Evolutionary conservation across 352 stramenopile genomes (phyloP), one percentile per base, ranked within the genome.

Genomic region (Thalassiosira hispida): DNA sequence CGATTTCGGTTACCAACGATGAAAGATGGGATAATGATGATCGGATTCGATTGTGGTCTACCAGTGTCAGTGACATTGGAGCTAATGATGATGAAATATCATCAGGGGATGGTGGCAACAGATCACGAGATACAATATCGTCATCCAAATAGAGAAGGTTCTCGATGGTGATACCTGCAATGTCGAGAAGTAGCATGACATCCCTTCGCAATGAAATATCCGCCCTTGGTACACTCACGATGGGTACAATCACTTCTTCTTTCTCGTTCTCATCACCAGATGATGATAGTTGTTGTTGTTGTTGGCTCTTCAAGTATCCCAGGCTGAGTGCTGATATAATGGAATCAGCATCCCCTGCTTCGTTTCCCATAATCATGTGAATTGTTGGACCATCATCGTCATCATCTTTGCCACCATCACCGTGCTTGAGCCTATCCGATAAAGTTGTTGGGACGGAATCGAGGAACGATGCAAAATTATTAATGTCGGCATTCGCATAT

Each of bases 301-400:
- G 38, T 60, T 49, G 53, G 20, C 23, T 20, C 18, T 1, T 6
- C 8, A 90, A 60, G 68, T 89, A 91, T 20, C 77, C 82, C n/a
- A 85, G 53, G 6, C 47, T 60, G 33, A 93, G 61, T 12, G 88
- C 66, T 27, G 82, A 91, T 49, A 92, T 53, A 46, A 93, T 89
- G 12, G 77, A 89, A 65, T 93, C 88, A 0, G 88, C 84, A 85
- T 93, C 88, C 16, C 82, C 88, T n/a, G 88, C 88, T 68, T 86
- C 74, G 71, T 93, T 93, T 18, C 88, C 88, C 3, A 91, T 81
- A 9, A 79, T 74, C 6, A 91, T 20, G 20, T 86, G 70, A 44
- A 81, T 60, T 25, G 27, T n/a, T 31, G 6, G 44, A 18, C 23
- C 29, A 11, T 22, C 51, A 49, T 49, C n/a, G 4, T 49, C n/a